These are phyloP conservation scores for Solanum pinnatisectum DNA, from an alignment of 257 asterid genomes.

Conservation along the genomic window DNA sequence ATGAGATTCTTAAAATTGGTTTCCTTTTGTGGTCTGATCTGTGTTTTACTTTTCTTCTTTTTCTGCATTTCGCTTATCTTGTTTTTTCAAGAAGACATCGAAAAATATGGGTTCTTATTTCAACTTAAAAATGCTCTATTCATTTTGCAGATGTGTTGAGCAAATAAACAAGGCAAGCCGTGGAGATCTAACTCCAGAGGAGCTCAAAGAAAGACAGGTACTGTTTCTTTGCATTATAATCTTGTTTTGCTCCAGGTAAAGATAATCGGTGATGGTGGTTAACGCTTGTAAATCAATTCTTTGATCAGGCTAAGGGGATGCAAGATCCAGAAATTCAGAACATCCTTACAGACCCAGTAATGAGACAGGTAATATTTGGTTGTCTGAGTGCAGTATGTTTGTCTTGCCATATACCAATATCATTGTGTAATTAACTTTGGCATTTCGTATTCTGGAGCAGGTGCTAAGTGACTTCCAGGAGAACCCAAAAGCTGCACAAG, in stretches of 20 bases:
- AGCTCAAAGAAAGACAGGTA: constrained; percentile 97
- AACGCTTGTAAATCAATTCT: not conserved
- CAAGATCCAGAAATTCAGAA: constrained; percentile 94
- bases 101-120: not conserved
- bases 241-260: not conserved
- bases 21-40: not conserved
- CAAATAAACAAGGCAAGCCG: constrained; percentile 87
- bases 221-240: not conserved
- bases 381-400: not conserved
- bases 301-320: constrained; percentile 74
- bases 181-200: constrained; percentile 88
- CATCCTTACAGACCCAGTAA: constrained; percentile 86
- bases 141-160: constrained; percentile 57
- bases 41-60: not conserved
- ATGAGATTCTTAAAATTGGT: not conserved
- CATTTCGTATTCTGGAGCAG: constrained; percentile 16
- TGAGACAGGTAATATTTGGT: constrained; percentile 67
- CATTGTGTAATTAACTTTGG: not conserved
- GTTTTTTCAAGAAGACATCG: not conserved
- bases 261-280: not conserved
- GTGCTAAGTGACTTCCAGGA: constrained; percentile 74
- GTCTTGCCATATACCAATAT: not conserved
- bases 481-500: constrained; percentile 74
- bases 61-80: not conserved
- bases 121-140: not conserved